phyloP scores from a whole-genome alignment of 139 green algal genomes.

The Haematococcus sp. region DNA sequence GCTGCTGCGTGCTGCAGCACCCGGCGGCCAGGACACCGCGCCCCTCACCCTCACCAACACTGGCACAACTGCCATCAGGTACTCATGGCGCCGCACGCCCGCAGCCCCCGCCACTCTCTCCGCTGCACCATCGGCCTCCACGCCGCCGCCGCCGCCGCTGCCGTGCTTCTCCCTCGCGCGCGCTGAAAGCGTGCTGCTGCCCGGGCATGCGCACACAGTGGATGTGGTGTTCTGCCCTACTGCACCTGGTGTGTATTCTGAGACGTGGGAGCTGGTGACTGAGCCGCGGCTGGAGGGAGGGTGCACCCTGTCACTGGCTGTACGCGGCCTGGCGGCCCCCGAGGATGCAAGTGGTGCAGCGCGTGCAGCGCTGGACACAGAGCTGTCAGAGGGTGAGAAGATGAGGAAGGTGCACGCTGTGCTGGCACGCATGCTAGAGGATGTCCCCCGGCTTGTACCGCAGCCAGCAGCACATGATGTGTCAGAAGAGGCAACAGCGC shows the following conservation, averaged over 20 bases:
- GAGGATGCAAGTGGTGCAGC: neutral
- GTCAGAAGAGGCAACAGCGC: too few species aligned
- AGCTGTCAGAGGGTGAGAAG: neutral
- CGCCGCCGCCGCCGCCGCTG: too few species aligned
- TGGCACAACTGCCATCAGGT: neutral
- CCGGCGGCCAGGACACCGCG: too few species aligned
- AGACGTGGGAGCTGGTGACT: neutral
- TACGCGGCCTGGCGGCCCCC: neutral
- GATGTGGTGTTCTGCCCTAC: too few species aligned
- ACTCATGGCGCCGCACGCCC: conserved; percentile 4
- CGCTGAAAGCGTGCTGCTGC: too few species aligned
- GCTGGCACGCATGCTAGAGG: neutral
- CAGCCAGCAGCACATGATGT: too few species aligned
- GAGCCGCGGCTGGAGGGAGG: neutral
- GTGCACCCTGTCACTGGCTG: neutral
- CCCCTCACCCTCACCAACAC: neutral
- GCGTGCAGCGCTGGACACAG: neutral
- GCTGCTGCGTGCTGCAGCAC: too few species aligned
- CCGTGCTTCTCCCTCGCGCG: too few species aligned
- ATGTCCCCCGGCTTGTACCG: too few species aligned
- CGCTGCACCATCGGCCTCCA: too few species aligned
- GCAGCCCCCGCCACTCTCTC: neutral
- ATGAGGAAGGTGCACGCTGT: neutral
- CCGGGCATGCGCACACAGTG: too few species aligned
- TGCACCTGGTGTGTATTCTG: neutral